These are phyloP conservation scores for Dioszegia hungarica DNA, from an alignment of 768 basidiomycete genomes.

Conservation along the genomic window DNA sequence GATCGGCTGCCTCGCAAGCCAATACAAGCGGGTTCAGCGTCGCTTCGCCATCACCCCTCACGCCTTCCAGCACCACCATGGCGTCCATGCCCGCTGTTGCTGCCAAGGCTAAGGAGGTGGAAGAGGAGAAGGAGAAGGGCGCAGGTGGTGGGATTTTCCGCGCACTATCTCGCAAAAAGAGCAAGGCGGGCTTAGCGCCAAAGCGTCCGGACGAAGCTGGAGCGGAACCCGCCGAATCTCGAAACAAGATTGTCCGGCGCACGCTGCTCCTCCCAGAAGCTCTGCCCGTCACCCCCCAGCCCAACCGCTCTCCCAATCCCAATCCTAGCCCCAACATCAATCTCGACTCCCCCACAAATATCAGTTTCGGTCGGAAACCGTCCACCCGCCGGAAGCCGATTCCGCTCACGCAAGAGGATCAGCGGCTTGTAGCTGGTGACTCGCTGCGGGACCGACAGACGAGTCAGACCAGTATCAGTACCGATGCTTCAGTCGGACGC, in stretches of 20 bases:
- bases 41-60: not conserved
- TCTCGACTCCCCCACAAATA: not conserved
- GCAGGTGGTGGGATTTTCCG: conserved; percentile 29
- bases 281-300: not conserved
- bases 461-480: conserved; percentile 1
- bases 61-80: not conserved
- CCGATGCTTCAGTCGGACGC: not conserved
- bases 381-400: conserved; percentile 41
- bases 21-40: not conserved
- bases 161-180: conserved; percentile 24
- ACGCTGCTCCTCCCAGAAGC: conserved; percentile 20
- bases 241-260: conserved; percentile 17
- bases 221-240: not conserved
- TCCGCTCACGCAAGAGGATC: conserved; percentile 31
- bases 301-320: not conserved
- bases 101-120: not conserved
- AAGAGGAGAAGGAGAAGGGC: conserved; percentile 8
- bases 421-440: conserved; percentile 22
- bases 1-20: not conserved
- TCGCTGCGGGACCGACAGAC: conserved; percentile 12
- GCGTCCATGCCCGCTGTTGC: conserved; percentile 1
- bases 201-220: not conserved
- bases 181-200: not conserved
- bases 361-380: conserved; percentile 18
- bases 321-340: not conserved